Conservation (phyloP, 805 yeast species). For the Spathaspora gorwiae region DNA sequence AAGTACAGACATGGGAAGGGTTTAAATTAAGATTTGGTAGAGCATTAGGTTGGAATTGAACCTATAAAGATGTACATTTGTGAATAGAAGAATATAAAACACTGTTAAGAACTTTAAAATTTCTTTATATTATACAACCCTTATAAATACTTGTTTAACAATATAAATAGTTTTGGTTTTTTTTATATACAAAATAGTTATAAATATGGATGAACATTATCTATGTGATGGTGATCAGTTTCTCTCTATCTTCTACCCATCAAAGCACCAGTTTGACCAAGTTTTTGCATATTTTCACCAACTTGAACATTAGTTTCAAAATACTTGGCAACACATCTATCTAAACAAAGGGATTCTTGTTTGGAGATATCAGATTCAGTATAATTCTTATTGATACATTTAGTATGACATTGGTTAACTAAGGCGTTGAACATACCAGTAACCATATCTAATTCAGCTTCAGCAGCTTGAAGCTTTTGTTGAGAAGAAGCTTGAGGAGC, state of each 20-base stretch:
- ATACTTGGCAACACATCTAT: slow-evolving; percentile 93
- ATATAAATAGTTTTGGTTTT: neutral
- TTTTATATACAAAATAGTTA: neutral
- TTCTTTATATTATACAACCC: slow-evolving; percentile 1
- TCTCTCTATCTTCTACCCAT: slow-evolving; percentile 35
- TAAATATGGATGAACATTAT: neutral
- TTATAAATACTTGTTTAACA: neutral
- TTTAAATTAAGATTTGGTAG: slow-evolving; percentile 59
- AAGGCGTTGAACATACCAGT: slow-evolving; percentile 95
- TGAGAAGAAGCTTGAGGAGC: slow-evolving; percentile 69
- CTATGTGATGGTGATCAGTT: neutral
- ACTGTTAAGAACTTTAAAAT: neutral
- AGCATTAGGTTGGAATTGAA: slow-evolving; percentile 33
- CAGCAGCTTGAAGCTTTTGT: slow-evolving; percentile 85
- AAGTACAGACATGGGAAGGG: slow-evolving; percentile 79
- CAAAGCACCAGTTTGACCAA: slow-evolving; percentile 44
- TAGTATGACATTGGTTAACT: slow-evolving; percentile 82
- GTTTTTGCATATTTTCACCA: slow-evolving; percentile 64
- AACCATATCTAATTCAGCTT: slow-evolving; percentile 94
- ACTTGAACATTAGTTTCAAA: slow-evolving; percentile 92
- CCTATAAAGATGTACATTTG: no score
- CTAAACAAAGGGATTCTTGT: slow-evolving; percentile 82
- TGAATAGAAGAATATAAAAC: no score
- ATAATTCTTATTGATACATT: slow-evolving; percentile 71
- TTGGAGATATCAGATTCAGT: slow-evolving; percentile 70